These are phyloP conservation scores for Jimgerdemannia flammicorona DNA, from an alignment of 192 early-diverging fungal species.

Conservation along the genomic window DNA sequence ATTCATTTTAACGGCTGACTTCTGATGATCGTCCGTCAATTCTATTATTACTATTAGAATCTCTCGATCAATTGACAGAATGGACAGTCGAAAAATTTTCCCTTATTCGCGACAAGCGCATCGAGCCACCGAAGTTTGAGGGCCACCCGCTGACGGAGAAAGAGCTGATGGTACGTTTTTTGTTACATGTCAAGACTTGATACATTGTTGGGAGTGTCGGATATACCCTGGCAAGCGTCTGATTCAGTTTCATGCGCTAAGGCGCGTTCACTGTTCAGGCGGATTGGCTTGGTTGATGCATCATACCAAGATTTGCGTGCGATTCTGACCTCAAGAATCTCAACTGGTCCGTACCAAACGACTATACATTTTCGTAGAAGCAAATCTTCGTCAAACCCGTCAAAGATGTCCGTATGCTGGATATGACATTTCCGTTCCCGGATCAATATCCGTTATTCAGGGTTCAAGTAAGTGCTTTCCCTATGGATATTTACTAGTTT, in stretches of 20 bases:
- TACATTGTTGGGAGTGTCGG: no score
- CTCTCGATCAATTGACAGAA: slow-evolving; percentile 78
- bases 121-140: slow-evolving; percentile 63
- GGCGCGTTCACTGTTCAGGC: neutral
- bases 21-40: neutral
- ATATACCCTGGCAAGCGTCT: neutral
- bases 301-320: no score
- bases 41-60: slow-evolving; percentile 47
- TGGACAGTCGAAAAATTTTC: slow-evolving; percentile 84
- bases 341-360: neutral
- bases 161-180: slow-evolving; percentile 55
- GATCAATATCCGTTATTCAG: slow-evolving; percentile 60
- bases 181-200: no score
- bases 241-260: neutral
- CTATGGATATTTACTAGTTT: no score
- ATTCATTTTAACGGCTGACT: neutral
- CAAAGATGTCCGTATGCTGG: slow-evolving; percentile 76
- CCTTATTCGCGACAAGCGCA: slow-evolving; percentile 69
- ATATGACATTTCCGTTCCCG: slow-evolving; percentile 84
- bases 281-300: neutral
- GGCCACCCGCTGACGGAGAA: slow-evolving; percentile 71
- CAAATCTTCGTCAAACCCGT: slow-evolving; percentile 71
- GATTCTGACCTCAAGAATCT: neutral
- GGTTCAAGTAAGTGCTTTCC: slow-evolving; percentile 27
- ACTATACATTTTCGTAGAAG: slow-evolving; percentile 38